A percentile compares a stretch with the other conserved stretches of the same genome.
phyloP scores from a whole-genome alignment of 2,329 filamentous ascomycete species.

The Pestalotiopsis sp. region DNA sequence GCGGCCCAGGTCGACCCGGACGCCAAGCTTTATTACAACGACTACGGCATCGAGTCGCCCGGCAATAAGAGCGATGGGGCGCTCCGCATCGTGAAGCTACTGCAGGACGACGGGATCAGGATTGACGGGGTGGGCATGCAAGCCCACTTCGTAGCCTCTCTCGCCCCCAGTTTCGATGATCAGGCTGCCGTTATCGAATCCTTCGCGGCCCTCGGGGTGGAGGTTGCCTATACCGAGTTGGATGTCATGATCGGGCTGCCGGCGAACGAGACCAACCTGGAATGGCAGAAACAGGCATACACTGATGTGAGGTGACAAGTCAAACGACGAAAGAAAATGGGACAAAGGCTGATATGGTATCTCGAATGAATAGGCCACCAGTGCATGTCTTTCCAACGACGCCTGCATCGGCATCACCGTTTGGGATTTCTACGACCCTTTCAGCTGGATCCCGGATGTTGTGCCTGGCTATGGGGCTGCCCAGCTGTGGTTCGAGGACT shows the following conservation, averaged over 20 bases:
- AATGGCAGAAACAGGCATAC: conserved; percentile 32
- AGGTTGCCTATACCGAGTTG: conserved; percentile 58
- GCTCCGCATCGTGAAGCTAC: conserved; percentile 34
- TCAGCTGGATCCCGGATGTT: conserved; percentile 43
- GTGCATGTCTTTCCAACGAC: conserved; percentile 30
- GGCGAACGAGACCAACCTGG: conserved; percentile 28
- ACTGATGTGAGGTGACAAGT: conserved; percentile 20
- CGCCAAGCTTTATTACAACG: conserved; percentile 62
- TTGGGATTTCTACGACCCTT: conserved; percentile 39
- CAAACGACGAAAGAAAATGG: neutral
- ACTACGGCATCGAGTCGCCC: conserved; percentile 55
- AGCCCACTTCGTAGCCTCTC: conserved; percentile 48
- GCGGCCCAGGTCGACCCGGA: conserved; percentile 49
- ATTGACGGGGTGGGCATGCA: conserved; percentile 58
- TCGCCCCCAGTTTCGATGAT: conserved; percentile 40
- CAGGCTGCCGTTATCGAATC: conserved; percentile 43
- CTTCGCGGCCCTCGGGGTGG: conserved; percentile 47
- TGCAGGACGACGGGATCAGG: conserved; percentile 41
- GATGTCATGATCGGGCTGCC: conserved; percentile 47
- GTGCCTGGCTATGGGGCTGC: conserved; percentile 44
- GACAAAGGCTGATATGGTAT: neutral
- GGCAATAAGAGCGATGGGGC: conserved; percentile 38
- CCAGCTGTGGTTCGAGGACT: conserved; percentile 44
- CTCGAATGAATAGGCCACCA: conserved; percentile 18
- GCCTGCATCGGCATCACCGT: conserved; percentile 36